phyloP scores from a whole-genome alignment of 2,329 filamentous ascomycete species.

The Emergomyces africanus region DNA sequence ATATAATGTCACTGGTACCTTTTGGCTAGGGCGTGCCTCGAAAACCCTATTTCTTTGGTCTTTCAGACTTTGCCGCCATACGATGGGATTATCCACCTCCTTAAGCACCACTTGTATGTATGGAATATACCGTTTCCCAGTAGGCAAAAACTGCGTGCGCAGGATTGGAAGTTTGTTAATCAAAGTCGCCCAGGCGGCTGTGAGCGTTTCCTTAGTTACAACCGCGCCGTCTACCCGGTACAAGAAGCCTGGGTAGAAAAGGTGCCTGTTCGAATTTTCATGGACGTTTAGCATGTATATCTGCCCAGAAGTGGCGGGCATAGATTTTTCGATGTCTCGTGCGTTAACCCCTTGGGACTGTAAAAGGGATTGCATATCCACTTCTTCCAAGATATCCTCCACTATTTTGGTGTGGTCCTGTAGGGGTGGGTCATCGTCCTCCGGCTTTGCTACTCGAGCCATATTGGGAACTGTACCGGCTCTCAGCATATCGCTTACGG shows the following conservation, averaged over 20 bases:
- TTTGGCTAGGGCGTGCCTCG: constrained; percentile 9
- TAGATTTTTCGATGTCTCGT: constrained; percentile 40
- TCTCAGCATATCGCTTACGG: constrained; percentile 58
- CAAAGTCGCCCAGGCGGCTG: constrained; percentile 49
- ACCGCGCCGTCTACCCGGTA: constrained; percentile 39
- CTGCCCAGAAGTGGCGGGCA: constrained; percentile 67
- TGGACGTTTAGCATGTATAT: constrained; percentile 67
- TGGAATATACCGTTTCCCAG: constrained; percentile 33
- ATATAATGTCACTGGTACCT: constrained; percentile 23
- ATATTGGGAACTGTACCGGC: constrained; percentile 55
- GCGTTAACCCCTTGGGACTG: constrained; percentile 27
- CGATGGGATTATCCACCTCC: constrained; percentile 22
- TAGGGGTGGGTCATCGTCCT: constrained; percentile 7
- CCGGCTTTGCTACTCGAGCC: constrained; percentile 28
- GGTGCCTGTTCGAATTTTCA: constrained; percentile 50
- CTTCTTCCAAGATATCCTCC: constrained; percentile 21
- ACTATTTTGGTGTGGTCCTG: constrained; percentile 11
- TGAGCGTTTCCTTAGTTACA: constrained; percentile 31
- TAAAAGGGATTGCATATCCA: constrained; percentile 33
- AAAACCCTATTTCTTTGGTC: constrained; percentile 10
- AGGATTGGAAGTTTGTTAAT: constrained; percentile 49
- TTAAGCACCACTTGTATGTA: constrained; percentile 53
- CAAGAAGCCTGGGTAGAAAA: constrained; percentile 64
- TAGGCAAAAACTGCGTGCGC: constrained; percentile 52
- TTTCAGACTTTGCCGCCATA: constrained; percentile 14